Evolutionary conservation across 441 rosid species (phyloP).

Genomic region (Lepidium campestre): DNA sequence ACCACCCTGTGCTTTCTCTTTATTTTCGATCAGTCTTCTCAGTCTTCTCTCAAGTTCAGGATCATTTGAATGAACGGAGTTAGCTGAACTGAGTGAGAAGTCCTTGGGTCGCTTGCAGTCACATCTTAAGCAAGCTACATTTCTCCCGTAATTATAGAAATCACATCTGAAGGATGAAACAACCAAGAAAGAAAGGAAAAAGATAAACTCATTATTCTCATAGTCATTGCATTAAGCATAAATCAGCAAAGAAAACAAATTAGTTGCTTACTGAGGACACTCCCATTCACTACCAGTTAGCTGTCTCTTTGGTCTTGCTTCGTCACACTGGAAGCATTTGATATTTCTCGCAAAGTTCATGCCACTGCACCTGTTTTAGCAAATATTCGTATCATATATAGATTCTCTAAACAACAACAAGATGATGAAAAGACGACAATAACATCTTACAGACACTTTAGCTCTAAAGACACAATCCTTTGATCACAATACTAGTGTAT

Average conservation of each 20-base stretch:
- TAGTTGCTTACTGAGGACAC: constrained; percentile 82
- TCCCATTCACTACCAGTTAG: constrained; percentile 92
- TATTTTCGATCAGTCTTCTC: constrained; percentile 64
- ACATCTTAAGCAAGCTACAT: constrained; percentile 84
- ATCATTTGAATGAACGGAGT: constrained; percentile 28
- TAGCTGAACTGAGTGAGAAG: constrained; percentile 22
- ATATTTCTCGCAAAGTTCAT: constrained; percentile 86
- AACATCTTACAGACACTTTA: neutral
- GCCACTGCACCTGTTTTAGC: constrained; percentile 71
- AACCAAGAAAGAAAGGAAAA: neutral
- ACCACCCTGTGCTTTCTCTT: constrained; percentile 65
- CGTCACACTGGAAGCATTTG: constrained; percentile 83
- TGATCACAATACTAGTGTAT: neutral
- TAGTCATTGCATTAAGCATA: neutral
- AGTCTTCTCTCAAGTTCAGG: constrained; percentile 47
- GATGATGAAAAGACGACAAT: neutral
- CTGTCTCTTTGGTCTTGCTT: constrained; percentile 76
- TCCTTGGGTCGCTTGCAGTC: constrained; percentile 74
- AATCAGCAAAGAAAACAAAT: constrained; percentile 4
- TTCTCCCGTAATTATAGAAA: constrained; percentile 69
- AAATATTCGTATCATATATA: constrained; percentile 15
- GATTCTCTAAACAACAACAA: neutral
- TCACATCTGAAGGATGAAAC: constrained; percentile 54
- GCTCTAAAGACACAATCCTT: neutral
- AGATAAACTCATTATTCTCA: neutral